Evolutionary conservation across 164 flowering plant species (phyloP).

Genomic region (Aristolochia contorta): DNA sequence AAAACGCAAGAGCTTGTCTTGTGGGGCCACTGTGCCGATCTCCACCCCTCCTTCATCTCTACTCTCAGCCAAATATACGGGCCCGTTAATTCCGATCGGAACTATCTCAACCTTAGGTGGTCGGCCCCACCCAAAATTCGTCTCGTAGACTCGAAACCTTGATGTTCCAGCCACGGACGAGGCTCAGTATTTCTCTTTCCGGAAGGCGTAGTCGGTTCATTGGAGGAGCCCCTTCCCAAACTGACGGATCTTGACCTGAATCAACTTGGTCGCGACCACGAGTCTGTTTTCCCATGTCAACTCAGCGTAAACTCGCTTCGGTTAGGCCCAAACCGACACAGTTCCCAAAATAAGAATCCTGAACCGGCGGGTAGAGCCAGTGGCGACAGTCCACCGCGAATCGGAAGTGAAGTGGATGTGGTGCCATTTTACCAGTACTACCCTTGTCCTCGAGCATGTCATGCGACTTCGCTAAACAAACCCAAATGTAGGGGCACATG

Average conservation of each 20-base stretch:
- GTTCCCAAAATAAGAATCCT: slow-evolving; percentile 40
- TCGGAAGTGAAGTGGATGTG: slow-evolving; percentile 9
- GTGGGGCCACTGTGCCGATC: slow-evolving; percentile 22
- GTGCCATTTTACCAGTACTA: no score
- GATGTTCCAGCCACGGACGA: slow-evolving; percentile 33
- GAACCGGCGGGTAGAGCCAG: slow-evolving; percentile 17
- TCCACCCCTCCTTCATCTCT: slow-evolving; percentile 38
- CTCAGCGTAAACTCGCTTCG: slow-evolving; percentile 1
- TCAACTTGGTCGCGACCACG: slow-evolving; percentile 12
- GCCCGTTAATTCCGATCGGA: slow-evolving; percentile 21
- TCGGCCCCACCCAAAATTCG: slow-evolving; percentile 58
- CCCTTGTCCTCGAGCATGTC: no score
- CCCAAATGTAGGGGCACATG: slow-evolving; percentile 30
- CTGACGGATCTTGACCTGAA: slow-evolving; percentile 13
- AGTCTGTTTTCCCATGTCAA: slow-evolving; percentile 25
- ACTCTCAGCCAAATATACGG: slow-evolving; percentile 26
- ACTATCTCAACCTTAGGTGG: slow-evolving; percentile 34
- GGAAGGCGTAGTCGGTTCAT: slow-evolving; percentile 13
- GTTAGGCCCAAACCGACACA: slow-evolving; percentile 18
- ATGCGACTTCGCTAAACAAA: slow-evolving; percentile 20
- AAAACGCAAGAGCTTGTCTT: slow-evolving; percentile 25
- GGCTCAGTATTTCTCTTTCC: not conserved
- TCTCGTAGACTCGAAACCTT: slow-evolving; percentile 26
- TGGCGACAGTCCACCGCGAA: slow-evolving; percentile 26
- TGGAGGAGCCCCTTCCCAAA: slow-evolving; percentile 7